Evolutionary conservation across 345 rosid species (phyloP).

Genomic region (Citropsis articulata): DNA sequence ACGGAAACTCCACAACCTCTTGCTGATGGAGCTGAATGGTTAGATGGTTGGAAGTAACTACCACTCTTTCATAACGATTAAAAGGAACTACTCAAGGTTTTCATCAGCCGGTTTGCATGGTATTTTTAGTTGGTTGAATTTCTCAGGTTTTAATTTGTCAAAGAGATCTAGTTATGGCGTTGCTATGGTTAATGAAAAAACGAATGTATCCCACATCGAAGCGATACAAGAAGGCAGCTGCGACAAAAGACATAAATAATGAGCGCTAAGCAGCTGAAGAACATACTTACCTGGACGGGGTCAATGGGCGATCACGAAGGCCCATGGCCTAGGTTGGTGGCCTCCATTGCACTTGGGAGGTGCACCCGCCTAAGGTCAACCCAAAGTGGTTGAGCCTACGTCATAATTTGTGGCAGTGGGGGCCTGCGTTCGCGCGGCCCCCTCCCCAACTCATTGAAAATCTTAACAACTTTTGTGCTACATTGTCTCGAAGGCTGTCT

Average conservation of each 20-base stretch:
- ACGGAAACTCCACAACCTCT: not conserved
- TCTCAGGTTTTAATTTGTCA: too few species aligned
- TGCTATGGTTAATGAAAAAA: not conserved
- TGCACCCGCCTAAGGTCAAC: not conserved
- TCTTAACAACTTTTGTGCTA: too few species aligned
- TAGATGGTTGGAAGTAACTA: conserved; percentile 1
- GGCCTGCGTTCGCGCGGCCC: conserved; percentile 22
- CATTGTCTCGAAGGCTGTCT: too few species aligned
- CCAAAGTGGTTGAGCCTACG: conserved; percentile 22
- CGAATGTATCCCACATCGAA: not conserved
- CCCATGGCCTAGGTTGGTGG: conserved; percentile 24
- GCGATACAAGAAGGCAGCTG: accelerated
- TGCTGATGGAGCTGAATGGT: conserved; percentile 10
- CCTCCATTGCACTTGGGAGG: conserved; percentile 12
- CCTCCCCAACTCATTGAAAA: too few species aligned
- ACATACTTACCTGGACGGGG: conserved; percentile 16
- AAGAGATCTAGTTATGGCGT: accelerated
- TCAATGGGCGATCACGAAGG: conserved; percentile 7
- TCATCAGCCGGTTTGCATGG: not conserved
- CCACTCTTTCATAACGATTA: too few species aligned
- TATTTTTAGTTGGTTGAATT: not conserved
- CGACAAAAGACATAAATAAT: not conserved
- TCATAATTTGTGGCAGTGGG: conserved; percentile 28
- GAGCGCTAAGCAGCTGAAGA: accelerated
- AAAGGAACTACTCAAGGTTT: too few species aligned